Evolutionary conservation across 371 early-diverging fungal genomes (phyloP), one percentile per base, ranked within the genome.

Genomic region (Haplosporangium sp.): DNA sequence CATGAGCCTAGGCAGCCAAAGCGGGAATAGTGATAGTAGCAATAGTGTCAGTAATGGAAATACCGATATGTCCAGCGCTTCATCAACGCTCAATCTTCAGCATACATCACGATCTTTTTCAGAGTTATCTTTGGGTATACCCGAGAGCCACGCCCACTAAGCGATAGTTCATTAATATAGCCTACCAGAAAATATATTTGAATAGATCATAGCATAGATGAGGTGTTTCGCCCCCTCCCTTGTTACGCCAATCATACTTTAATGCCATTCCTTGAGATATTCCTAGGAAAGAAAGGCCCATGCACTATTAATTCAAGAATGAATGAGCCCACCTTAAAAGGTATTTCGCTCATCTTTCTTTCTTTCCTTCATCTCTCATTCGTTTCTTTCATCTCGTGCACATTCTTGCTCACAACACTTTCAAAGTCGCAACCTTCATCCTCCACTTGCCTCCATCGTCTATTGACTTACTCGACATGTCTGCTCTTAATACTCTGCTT

Each of bases 71-170:
- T n/a, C 56, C 9, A 19, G 48, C 19, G 45, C 58, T 19, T 72
- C 72, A 7, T 72, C 77, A 3, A 52, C 52, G 0, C 62, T 79
- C 27, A 79, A 74, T 39, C 67, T 79, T 35, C 81, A 79, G 56
- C 74, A 74, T 37, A 74, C 81, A 0, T 79, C 81, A 19, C 74
- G 81, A 2, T 79, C 81, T 2, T 79, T 79, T 62, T 79, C 81
- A 5, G 81, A 79, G 13, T 61, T 79, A 27, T 79, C 81, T 4
- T 44, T 79, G 13, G 69, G 68, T 11, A 62, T 72, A 38, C 72
- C 77, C 44, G 63, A 76, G 57, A 55, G 62, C 40, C 77, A 71
- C 9, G 27, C 75, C 17, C 66, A 62, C 19, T 69, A 58, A 68
- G 5, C 40, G 37, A 58, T 56, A 34, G 27, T 8, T 5, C 53